Conservation (phyloP, 495 filamentous ascomycete species). For the Staphylotrichum tortipilum region DNA sequence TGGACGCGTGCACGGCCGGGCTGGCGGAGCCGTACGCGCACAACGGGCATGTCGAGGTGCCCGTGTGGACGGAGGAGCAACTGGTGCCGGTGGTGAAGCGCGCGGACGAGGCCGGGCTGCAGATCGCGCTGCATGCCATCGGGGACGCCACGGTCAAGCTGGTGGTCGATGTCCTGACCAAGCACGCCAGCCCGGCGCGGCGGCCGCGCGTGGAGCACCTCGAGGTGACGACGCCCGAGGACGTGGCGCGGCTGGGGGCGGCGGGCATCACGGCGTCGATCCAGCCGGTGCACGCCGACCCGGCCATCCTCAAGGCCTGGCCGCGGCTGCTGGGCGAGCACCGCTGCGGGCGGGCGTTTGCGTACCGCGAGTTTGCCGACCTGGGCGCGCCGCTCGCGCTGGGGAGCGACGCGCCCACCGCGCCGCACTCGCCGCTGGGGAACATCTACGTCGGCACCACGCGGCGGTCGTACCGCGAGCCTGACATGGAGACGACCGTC, state of each 20-base stretch:
- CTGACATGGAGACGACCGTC: conserved; percentile 35
- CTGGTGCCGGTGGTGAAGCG: conserved; percentile 46
- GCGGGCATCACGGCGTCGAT: conserved; percentile 54
- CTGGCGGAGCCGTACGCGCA: conserved; percentile 51
- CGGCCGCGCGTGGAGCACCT: conserved; percentile 57
- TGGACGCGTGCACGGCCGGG: conserved; percentile 59
- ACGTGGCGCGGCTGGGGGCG: conserved; percentile 44
- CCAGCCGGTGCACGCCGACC: conserved; percentile 57
- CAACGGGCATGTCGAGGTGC: conserved; percentile 38
- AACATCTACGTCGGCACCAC: conserved; percentile 57
- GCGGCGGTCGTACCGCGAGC: conserved; percentile 45
- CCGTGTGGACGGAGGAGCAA: conserved; percentile 47
- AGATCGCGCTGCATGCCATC: conserved; percentile 60
- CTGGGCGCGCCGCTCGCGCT: conserved; percentile 46
- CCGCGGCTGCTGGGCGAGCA: conserved; percentile 44
- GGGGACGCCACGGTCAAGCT: conserved; percentile 50
- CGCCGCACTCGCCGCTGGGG: conserved; percentile 45
- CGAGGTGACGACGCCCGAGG: conserved; percentile 46
- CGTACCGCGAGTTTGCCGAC: conserved; percentile 52
- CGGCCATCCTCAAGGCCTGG: conserved; percentile 54
- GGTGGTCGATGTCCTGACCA: conserved; percentile 47
- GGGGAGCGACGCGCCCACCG: conserved; percentile 54
- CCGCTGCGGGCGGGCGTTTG: conserved; percentile 48
- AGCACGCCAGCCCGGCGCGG: conserved; percentile 33
- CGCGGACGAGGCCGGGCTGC: conserved; percentile 46